phyloP scores from a whole-genome alignment of 331 rosid genomes.

The Prunus yedoensis region DNA sequence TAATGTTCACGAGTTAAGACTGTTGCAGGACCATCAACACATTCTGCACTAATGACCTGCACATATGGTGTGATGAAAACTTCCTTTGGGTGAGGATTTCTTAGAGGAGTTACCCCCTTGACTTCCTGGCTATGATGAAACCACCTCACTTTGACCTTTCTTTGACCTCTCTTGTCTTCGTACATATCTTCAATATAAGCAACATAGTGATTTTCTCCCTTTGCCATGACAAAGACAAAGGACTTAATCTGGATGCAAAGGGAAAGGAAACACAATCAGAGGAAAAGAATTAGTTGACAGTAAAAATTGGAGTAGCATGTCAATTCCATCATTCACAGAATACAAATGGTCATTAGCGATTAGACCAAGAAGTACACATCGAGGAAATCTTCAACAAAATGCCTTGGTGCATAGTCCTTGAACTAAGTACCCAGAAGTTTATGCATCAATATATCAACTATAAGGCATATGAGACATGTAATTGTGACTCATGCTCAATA shows the following conservation, averaged over 20 bases:
- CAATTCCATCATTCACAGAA: background rate
- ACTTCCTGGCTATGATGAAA: conserved; percentile 96
- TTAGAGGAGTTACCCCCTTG: conserved; percentile 64
- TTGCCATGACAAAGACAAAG: conserved; percentile 94
- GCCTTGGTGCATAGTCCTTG: background rate
- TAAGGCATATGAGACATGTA: conserved; percentile 2
- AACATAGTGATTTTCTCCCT: conserved; percentile 80
- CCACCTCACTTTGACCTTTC: conserved; percentile 96
- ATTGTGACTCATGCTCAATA: background rate
- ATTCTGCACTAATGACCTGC: conserved; percentile 94
- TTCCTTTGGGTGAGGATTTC: conserved; percentile 90
- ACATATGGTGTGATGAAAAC: conserved; percentile 89
- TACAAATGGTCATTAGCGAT: background rate
- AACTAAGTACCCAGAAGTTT: background rate
- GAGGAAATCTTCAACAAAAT: background rate
- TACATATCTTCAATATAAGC: conserved; percentile 98
- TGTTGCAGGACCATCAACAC: conserved; percentile 91
- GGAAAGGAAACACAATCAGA: conserved; percentile 21
- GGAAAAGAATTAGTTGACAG: conserved; percentile 6
- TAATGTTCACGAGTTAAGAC: conserved; percentile 83
- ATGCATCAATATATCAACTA: background rate
- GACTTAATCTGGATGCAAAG: conserved; percentile 72
- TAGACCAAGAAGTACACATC: background rate
- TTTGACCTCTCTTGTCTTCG: conserved; percentile 92
- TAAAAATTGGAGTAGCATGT: background rate